Evolutionary conservation across 2,329 filamentous ascomycete genomes (phyloP).

Genomic region (Claviceps purpurea): DNA sequence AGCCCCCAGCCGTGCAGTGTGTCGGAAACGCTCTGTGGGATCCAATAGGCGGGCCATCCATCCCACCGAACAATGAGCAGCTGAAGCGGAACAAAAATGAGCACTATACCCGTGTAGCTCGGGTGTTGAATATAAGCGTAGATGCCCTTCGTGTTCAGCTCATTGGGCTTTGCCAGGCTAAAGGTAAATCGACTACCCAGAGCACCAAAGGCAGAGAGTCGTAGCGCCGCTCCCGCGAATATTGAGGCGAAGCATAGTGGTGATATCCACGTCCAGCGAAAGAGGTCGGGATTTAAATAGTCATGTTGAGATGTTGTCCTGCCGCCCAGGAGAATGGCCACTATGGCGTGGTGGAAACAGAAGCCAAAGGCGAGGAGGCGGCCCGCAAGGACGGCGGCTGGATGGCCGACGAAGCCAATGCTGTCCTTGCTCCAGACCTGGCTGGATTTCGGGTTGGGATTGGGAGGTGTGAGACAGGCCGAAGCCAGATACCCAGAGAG

Average conservation of each 20-base stretch:
- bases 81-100: conserved; percentile 20
- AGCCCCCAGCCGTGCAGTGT: conserved; percentile 1
- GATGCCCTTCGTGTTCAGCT: conserved; percentile 31
- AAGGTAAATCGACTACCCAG: conserved; percentile 42
- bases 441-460: background rate
- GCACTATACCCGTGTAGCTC: conserved; percentile 31
- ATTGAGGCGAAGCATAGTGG: conserved; percentile 18
- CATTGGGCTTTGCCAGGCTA: conserved; percentile 30
- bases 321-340: background rate
- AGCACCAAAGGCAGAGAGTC: conserved; percentile 25
- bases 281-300: conserved; percentile 14
- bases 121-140: conserved; percentile 39
- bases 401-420: background rate
- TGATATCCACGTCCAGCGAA: conserved; percentile 21
- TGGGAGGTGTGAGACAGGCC: background rate
- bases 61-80: conserved; percentile 24
- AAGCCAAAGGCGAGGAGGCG: background rate
- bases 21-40: conserved; percentile 13
- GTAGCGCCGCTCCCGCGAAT: conserved; percentile 16
- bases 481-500: conserved; percentile 1
- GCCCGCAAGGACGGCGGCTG: background rate
- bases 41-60: conserved; percentile 25
- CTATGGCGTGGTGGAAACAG: background rate
- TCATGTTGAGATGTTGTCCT: background rate
- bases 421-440: conserved; percentile 3